Evolutionary conservation across 306 rosid species (phyloP).

Genomic region (Arachis stenosperma): DNA sequence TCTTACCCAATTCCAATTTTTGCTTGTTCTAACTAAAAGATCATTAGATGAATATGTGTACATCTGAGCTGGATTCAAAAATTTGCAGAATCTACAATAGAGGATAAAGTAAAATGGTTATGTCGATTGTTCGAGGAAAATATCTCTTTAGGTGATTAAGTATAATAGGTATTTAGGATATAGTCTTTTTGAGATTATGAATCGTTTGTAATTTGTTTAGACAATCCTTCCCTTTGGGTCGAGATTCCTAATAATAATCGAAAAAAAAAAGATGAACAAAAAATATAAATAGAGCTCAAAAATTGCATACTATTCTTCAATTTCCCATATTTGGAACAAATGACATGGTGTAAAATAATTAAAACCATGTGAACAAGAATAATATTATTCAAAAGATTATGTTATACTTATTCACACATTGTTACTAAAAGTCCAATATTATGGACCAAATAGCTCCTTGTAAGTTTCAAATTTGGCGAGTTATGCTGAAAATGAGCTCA

Average conservation of each 20-base stretch:
- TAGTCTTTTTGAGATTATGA: no score
- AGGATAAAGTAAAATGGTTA: no score
- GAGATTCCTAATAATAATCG: no score
- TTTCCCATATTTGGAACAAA: conserved; percentile 19
- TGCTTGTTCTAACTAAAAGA: conserved; percentile 28
- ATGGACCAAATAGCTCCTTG: conserved; percentile 28
- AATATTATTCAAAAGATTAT: conserved; percentile 19
- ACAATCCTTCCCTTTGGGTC: no score
- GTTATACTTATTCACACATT: conserved; percentile 34
- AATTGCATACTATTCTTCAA: conserved; percentile 12
- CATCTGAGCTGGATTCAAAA: no score
- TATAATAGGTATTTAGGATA: no score
- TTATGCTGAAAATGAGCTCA: conserved; percentile 16
- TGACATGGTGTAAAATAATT: not conserved
- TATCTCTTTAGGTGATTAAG: no score
- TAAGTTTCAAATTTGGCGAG: conserved; percentile 49
- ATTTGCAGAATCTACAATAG: no score
- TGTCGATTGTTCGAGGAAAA: no score
- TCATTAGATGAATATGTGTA: not conserved
- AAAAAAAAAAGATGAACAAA: no score
- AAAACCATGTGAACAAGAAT: conserved; percentile 4
- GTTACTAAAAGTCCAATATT: conserved; percentile 39
- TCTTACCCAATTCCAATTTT: conserved; percentile 33
- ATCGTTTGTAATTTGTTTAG: no score
- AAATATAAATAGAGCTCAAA: conserved; percentile 28